A percentile compares a stretch with the other conserved stretches of the same genome.
These are phyloP conservation scores for Huiozyma naganishii DNA, from an alignment of 805 yeast species.

Conservation along the genomic window DNA sequence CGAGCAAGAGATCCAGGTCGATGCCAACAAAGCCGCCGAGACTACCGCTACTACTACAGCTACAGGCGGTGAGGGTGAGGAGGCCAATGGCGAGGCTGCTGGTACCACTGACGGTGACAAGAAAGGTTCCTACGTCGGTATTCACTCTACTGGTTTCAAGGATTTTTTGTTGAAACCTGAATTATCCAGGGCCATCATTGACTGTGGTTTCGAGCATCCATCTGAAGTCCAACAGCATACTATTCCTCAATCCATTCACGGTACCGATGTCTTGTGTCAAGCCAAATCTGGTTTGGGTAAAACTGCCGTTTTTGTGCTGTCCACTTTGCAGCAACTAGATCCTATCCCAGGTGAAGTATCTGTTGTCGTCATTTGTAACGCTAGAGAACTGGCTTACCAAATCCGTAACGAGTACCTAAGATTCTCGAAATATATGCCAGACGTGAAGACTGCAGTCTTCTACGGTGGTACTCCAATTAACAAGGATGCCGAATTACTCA, in stretches of 20 bases:
- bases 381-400: conserved; percentile 97
- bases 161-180: conserved; percentile 96
- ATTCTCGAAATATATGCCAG: conserved; percentile 97
- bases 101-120: conserved; percentile 58
- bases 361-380: conserved; percentile 91
- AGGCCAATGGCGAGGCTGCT: conserved; percentile 21
- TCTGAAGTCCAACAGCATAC: conserved; percentile 98
- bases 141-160: conserved; percentile 97
- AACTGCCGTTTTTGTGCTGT: conserved; percentile 93
- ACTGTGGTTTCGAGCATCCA: conserved; percentile 99
- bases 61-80: conserved; percentile 13
- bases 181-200: conserved; percentile 92
- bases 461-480: conserved; percentile 89
- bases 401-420: conserved; percentile 94
- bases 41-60: conserved; percentile 20
- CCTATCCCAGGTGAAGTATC: conserved; percentile 96
- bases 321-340: conserved; percentile 93
- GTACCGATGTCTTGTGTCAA: conserved; percentile 96
- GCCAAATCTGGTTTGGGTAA: conserved; percentile 99
- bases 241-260: conserved; percentile 95
- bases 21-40: conserved; percentile 36
- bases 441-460: conserved; percentile 90
- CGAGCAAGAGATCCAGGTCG: conserved; percentile 79
- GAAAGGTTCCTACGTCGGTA: conserved; percentile 96
- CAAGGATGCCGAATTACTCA: conserved; percentile 77